Percentiles rank a stretch among this genome's conserved stretches.
Conservation (phyloP, 148 eudicot species). For the Nyssa sinensis region DNA sequence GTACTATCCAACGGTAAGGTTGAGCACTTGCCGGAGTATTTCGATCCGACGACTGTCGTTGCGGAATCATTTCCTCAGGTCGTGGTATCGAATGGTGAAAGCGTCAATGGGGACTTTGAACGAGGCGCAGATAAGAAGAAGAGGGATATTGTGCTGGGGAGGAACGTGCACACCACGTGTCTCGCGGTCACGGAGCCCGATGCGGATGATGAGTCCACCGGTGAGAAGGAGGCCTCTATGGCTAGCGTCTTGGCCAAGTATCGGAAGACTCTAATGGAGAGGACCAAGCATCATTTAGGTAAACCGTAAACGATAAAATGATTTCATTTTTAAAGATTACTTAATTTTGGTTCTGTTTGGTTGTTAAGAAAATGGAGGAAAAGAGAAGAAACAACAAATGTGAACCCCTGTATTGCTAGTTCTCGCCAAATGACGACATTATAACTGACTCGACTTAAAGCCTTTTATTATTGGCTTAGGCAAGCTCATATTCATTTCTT, state of each 20-base stretch:
- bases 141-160: conserved; percentile 27
- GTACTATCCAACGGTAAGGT: conserved; percentile 4
- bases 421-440: neutral
- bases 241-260: conserved; percentile 24
- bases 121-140: neutral
- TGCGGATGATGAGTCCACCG: conserved; percentile 21
- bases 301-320: neutral
- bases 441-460: neutral
- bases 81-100: neutral
- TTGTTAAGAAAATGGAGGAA: neutral
- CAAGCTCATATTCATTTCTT: neutral
- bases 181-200: conserved; percentile 25
- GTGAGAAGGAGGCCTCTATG: conserved; percentile 26
- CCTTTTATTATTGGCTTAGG: too few species aligned
- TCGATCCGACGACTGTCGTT: conserved; percentile 17
- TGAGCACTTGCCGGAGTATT: neutral
- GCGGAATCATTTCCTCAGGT: conserved; percentile 11
- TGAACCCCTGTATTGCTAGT: neutral
- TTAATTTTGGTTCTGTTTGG: neutral
- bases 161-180: conserved; percentile 24
- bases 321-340: neutral
- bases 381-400: neutral
- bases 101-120: neutral
- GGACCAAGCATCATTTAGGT: conserved; percentile 25
- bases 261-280: conserved; percentile 18